A percentile compares a stretch with the other conserved stretches of the same genome.
phyloP scores from a whole-genome alignment of 345 rosid genomes.

The Hypericum perforatum region DNA sequence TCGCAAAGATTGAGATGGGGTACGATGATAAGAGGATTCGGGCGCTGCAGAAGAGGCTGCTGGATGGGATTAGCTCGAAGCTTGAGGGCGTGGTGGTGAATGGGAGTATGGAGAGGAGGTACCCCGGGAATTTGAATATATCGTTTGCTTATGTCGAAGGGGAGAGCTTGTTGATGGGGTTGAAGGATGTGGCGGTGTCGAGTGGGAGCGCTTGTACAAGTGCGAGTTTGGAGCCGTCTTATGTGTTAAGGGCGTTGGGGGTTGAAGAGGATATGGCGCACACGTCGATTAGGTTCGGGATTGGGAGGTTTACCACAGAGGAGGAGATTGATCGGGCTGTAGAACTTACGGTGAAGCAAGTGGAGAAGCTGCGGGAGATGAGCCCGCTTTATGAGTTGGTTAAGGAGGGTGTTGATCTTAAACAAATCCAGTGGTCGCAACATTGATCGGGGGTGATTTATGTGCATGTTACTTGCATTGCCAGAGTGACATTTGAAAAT shows the following conservation, averaged over 20 bases:
- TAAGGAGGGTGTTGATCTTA: constrained; percentile 76
- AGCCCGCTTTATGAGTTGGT: constrained; percentile 96
- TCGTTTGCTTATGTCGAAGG: constrained; percentile 97
- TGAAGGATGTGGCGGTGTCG: constrained; percentile 95
- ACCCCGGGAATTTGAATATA: constrained; percentile 72
- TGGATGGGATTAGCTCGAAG: constrained; percentile 58
- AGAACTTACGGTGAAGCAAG: constrained; percentile 81
- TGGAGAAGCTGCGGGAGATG: constrained; percentile 89
- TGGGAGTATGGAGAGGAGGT: constrained; percentile 73
- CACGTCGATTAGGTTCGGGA: constrained; percentile 92
- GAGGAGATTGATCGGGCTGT: constrained; percentile 76
- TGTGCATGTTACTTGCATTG: no score
- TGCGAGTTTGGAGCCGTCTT: constrained; percentile 95
- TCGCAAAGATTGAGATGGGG: constrained; percentile 80
- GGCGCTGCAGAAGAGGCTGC: constrained; percentile 54
- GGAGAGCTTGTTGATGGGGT: constrained; percentile 93
- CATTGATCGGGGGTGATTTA: constrained; percentile 33
- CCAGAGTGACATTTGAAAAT: no score
- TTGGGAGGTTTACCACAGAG: constrained; percentile 89
- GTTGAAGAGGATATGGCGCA: constrained; percentile 99
- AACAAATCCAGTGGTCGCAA: constrained; percentile 83
- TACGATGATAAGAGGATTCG: constrained; percentile 66
- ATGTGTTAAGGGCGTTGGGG: constrained; percentile 89
- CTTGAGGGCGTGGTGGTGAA: constrained; percentile 84
- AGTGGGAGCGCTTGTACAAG: constrained; percentile 99